Conservation (phyloP, 768 basidiomycete genomes). For the Stropharia rugosoannulata region DNA sequence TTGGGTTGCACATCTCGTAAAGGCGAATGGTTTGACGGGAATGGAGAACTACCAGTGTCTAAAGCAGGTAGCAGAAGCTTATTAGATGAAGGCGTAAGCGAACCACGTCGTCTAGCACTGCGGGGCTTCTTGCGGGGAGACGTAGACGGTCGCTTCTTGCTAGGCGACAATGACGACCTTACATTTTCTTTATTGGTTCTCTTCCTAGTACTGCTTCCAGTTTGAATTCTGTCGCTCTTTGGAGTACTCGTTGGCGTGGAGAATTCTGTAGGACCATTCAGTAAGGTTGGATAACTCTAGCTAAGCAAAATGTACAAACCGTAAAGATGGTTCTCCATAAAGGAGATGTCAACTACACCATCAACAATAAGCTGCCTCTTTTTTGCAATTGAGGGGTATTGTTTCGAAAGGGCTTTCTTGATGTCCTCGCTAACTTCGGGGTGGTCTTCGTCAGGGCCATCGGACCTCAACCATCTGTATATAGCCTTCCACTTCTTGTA, state of each 20-base stretch:
- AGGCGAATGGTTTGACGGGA: neutral
- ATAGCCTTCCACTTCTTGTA: conserved; percentile 52
- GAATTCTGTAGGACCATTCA: neutral
- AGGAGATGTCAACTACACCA: neutral
- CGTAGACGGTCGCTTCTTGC: conserved; percentile 10
- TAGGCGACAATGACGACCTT: conserved; percentile 11
- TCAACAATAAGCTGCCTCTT: conserved; percentile 8
- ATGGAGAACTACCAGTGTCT: neutral
- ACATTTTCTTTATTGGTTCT: conserved; percentile 27
- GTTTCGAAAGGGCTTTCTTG: conserved; percentile 23
- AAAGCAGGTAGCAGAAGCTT: conserved; percentile 10
- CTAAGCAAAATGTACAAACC: neutral
- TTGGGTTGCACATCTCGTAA: neutral
- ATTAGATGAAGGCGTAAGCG: conserved; percentile 1
- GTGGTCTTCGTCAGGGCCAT: conserved; percentile 25
- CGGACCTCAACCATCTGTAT: conserved; percentile 40
- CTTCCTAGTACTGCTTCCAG: conserved; percentile 16
- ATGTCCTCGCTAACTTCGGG: conserved; percentile 19
- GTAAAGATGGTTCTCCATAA: conserved; percentile 3
- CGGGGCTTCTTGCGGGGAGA: neutral
- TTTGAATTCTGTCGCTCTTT: conserved; percentile 10
- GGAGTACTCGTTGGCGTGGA: conserved; percentile 3
- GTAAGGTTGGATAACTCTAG: neutral
- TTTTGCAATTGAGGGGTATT: conserved; percentile 25
- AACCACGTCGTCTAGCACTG: no score